Evolutionary conservation across 1,284 basidiomycete genomes (phyloP).

Genomic region (Irpex sp.): DNA sequence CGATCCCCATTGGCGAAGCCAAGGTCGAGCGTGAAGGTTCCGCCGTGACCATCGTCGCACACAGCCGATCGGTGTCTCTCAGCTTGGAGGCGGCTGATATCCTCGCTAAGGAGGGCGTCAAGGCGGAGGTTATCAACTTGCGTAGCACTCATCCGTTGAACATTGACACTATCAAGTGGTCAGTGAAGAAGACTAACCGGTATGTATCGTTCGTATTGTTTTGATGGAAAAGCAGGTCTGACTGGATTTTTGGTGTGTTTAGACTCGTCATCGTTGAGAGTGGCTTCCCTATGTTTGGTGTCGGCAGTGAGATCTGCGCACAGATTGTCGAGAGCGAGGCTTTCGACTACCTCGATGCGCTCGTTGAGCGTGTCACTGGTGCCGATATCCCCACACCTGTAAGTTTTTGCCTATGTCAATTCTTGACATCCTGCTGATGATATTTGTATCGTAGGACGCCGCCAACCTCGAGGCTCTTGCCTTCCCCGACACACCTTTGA

Average conservation of each 20-base stretch:
- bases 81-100: conserved; percentile 90
- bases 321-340: conserved; percentile 95
- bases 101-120: conserved; percentile 94
- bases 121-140: conserved; percentile 98
- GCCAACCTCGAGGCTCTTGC: conserved; percentile 83
- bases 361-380: conserved; percentile 96
- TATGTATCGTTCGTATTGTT: conserved; percentile 28
- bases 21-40: conserved; percentile 93
- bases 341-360: conserved; percentile 96
- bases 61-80: conserved; percentile 95
- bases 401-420: background rate
- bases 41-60: conserved; percentile 95
- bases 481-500: conserved; percentile 87
- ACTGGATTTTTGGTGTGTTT: background rate
- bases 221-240: background rate
- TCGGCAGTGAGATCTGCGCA: conserved; percentile 97
- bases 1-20: conserved; percentile 95
- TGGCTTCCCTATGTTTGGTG: conserved; percentile 98
- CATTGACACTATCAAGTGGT: conserved; percentile 93
- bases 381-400: conserved; percentile 96
- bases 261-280: conserved; percentile 94
- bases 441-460: conserved; percentile 63
- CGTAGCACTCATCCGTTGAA: conserved; percentile 94
- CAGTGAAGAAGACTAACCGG: conserved; percentile 99
- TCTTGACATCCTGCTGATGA: background rate